Base-by-base conservation (phyloP, 495 filamentous ascomycete species). In the Chaetomium tenue region DNA sequence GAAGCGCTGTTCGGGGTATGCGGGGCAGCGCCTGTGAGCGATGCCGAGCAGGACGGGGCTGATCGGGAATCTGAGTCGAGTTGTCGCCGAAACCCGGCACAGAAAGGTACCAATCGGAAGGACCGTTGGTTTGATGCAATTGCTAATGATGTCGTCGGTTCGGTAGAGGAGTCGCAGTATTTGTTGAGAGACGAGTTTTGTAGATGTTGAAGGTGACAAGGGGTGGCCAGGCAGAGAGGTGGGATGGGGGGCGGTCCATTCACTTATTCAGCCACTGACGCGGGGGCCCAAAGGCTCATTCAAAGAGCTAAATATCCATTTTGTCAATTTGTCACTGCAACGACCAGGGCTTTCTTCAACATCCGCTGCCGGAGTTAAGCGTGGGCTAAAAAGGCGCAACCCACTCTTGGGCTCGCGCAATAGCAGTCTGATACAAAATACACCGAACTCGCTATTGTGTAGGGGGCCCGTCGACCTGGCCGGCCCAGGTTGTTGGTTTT, bases 391-490 rank as follows among this genome's bases (percentile, higher is more conserved):
- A 70, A 68, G 65, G 65, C 67, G 70, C 67, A 72, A 66, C 60
- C 64, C 66, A 66, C 64, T 65, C 33, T 63, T 66, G 57, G 40
- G 61, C 64, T 69, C 52, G 42, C 67, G 64, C 65, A 67, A 69
- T 69, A 26, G 23, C 20, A 15, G 52, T 11, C 12, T 48, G 20
- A 30, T 37, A 20, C 16, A 13, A 37, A 37, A 37, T 37, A 8
- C 26, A 6, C 20, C 33, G 47, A 22, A 13, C 23, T 37, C 33
- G 33, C n/a, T 37, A n/a, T n/a, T n/a, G n/a, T n/a, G n/a, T n/a
- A 40, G 56, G 23, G 0, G 7, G 26, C n/a, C n/a, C 44, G 20
- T 23, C 46, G 20, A 20, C 46, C 46, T 20, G n/a, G n/a, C 18
- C 6, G 18, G 18, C 46, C 16, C 18, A 20, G 1, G 13, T 30